Evolutionary conservation across 2,329 filamentous ascomycete species (phyloP), one percentile per base, ranked within the genome.

Genomic region (Colletotrichum karsti): DNA sequence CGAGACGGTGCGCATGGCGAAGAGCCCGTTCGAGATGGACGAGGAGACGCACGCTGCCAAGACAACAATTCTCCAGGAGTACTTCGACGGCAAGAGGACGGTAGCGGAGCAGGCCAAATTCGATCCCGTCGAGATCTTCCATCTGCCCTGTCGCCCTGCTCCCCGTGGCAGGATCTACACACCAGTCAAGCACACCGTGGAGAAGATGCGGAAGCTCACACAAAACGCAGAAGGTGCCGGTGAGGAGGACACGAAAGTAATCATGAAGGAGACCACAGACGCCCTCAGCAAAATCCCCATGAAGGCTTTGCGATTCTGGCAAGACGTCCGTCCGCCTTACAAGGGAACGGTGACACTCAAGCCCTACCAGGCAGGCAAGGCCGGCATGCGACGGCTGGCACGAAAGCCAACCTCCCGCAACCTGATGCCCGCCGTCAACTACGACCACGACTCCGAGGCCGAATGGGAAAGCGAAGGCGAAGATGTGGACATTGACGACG

Each of bases 371-470:
- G 79, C 80, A 46, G 84, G 80, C 2, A 72, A 72, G 15, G 75
- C 83, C 2, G 85, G 86, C 30, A 83, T 90, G 69, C 75, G 75
- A 4, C 82, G 78, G 51, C 77, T 90, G 7, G 87, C 88, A 67
- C 77, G 88, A 74, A 81, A 88, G 76, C 83, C 93, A 69, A 72
- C 84, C 74, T 77, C 82, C 72, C 77, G 85, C 69, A 80, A 83
- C n/a, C 80, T 94, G 1, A 20, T 67, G 7, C 87, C 90, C 5
- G 85, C 90, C 5, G 85, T 92, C 4, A 85, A 93, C 73, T 97
- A 97, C 76, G 93, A 94, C 71, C 94, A 95, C 75, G 93, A 96
- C 74, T 95, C 93, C 3, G 93, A 97, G 77, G 92, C 89, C 6
- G 93, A 96, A 76, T 97, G 93, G 93, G 93, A 94, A 65, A 87